A percentile compares a stretch with the other conserved stretches of the same genome.
Evolutionary conservation across 2,329 filamentous ascomycete species (phyloP).

Genomic region (Diplocarpon rosae): DNA sequence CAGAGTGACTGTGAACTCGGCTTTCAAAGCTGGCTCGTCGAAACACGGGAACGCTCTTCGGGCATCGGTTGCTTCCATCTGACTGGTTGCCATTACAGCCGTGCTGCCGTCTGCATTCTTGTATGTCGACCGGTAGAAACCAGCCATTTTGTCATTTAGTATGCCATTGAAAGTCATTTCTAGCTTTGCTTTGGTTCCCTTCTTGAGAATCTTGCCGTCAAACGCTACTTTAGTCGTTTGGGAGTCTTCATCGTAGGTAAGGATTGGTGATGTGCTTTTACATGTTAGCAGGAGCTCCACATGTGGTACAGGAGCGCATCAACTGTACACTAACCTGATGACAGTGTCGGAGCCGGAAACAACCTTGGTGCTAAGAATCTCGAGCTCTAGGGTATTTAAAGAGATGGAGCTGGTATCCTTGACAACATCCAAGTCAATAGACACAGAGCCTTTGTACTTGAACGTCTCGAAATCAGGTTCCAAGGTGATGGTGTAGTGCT

Average conservation of each 20-base stretch:
- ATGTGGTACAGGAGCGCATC: constrained; percentile 6
- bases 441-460: constrained; percentile 73
- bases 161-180: constrained; percentile 68
- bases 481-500: constrained; percentile 82
- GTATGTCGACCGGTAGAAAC: constrained; percentile 93
- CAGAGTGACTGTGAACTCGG: constrained; percentile 82
- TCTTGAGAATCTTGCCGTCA: constrained; percentile 51
- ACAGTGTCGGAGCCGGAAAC: constrained; percentile 42
- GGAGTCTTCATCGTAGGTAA: constrained; percentile 65
- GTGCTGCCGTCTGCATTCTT: constrained; percentile 69
- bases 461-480: constrained; percentile 86
- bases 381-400: constrained; percentile 77
- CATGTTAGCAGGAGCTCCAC: constrained; percentile 10
- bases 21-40: constrained; percentile 90
- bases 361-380: constrained; percentile 66
- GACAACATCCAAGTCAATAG: constrained; percentile 77
- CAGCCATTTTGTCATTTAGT: constrained; percentile 91
- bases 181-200: constrained; percentile 67
- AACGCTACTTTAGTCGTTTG: constrained; percentile 79
- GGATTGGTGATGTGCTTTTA: constrained; percentile 49
- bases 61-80: constrained; percentile 95
- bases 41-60: constrained; percentile 91
- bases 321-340: constrained; percentile 31
- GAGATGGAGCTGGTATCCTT: constrained; percentile 79
- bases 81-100: constrained; percentile 77